phyloP scores from a whole-genome alignment of 371 early-diverging fungal genomes.

The Homolaphlyctis polyrhiza region DNA sequence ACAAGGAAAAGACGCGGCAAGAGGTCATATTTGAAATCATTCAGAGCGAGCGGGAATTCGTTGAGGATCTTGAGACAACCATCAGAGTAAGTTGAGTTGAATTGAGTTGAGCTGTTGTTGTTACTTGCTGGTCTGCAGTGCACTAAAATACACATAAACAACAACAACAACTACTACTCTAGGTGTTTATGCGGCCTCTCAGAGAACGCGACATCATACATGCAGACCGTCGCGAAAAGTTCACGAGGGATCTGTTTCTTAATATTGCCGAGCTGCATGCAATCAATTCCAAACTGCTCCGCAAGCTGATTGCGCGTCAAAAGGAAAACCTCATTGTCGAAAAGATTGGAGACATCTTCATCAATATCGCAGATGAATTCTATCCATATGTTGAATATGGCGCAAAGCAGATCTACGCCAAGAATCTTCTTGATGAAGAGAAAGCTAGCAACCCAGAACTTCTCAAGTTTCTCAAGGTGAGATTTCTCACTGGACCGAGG shows the following conservation, averaged over 20 bases:
- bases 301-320: conserved; percentile 66
- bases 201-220: conserved; percentile 59
- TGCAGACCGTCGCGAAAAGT: conserved; percentile 47
- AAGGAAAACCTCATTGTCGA: conserved; percentile 62
- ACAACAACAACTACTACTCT: background rate
- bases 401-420: conserved; percentile 78
- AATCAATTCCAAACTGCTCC: conserved; percentile 63
- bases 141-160: too few species aligned
- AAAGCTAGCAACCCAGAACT: conserved; percentile 61
- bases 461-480: conserved; percentile 66
- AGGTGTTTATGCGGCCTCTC: conserved; percentile 71
- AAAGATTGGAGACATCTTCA: conserved; percentile 81
- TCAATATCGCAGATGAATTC: conserved; percentile 65
- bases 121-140: too few species aligned
- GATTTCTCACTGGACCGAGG: background rate
- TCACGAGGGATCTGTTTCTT: conserved; percentile 74
- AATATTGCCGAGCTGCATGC: conserved; percentile 70
- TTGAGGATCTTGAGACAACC: conserved; percentile 62
- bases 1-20: conserved; percentile 78
- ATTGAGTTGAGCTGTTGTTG: too few species aligned
- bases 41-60: conserved; percentile 84
- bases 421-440: conserved; percentile 76
- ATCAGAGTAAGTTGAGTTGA: background rate
- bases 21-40: conserved; percentile 90
- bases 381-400: conserved; percentile 85